These are phyloP conservation scores for Suhomyces bokatorum DNA, from an alignment of 1,139 yeast species.

Conservation along the genomic window DNA sequence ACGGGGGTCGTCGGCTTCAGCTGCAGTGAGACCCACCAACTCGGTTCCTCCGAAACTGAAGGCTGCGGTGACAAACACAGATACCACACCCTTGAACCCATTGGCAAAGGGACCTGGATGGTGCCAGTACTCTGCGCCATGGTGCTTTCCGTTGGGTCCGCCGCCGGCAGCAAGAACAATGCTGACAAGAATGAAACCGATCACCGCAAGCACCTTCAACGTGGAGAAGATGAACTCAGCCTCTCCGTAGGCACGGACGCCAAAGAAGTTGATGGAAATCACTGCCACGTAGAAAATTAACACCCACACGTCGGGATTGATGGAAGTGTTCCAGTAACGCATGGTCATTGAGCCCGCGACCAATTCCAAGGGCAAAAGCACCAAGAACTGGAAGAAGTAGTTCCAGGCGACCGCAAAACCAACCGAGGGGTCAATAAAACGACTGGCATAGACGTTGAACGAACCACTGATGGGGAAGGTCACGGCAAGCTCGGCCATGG, in stretches of 20 bases:
- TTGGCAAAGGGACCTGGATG: constrained; percentile 36
- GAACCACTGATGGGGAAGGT: constrained; percentile 38
- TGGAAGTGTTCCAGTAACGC: constrained; percentile 30
- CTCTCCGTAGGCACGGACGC: constrained; percentile 38
- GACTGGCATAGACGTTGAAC: constrained; percentile 32
- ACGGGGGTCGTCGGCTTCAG: constrained; percentile 42
- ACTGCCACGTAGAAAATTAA: constrained; percentile 31
- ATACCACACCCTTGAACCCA: constrained; percentile 48
- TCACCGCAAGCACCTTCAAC: constrained; percentile 34
- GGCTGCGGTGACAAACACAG: constrained; percentile 57
- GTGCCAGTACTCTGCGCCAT: constrained; percentile 32
- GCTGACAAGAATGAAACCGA: constrained; percentile 33
- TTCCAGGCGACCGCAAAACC: constrained; percentile 42
- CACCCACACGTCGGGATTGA: constrained; percentile 37
- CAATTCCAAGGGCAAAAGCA: constrained; percentile 32
- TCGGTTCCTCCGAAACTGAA: constrained; percentile 57
- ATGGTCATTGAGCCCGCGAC: constrained; percentile 37
- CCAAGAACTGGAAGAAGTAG: constrained; percentile 30
- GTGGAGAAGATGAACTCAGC: constrained; percentile 36
- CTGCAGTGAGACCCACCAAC: constrained; percentile 43
- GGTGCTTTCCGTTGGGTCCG: constrained; percentile 28
- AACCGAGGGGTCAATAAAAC: constrained; percentile 36
- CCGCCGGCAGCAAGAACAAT: constrained; percentile 37
- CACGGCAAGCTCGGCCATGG: constrained; percentile 37
- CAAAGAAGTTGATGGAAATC: constrained; percentile 33